These are phyloP conservation scores for Carex pumila DNA, from an alignment of 176 grass and related monocot genomes.

Conservation along the genomic window DNA sequence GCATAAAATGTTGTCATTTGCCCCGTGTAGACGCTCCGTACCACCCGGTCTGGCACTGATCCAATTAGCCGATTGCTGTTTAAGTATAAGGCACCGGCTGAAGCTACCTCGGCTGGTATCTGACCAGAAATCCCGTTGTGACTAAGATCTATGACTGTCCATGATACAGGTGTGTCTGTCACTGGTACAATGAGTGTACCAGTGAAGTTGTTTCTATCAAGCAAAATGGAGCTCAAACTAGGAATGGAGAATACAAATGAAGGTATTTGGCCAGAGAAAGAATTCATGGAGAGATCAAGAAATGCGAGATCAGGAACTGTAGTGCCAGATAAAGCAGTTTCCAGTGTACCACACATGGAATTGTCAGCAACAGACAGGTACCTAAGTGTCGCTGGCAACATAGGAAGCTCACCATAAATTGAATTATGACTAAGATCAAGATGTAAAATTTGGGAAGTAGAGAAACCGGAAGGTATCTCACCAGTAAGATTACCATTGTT, in stretches of 20 bases:
- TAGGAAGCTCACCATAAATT: constrained; percentile 35
- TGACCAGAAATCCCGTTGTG: constrained; percentile 58
- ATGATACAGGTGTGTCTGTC: neutral
- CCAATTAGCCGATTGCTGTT: constrained; percentile 76
- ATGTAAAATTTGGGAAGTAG: constrained; percentile 45
- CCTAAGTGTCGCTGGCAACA: constrained; percentile 35
- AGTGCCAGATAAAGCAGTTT: constrained; percentile 22
- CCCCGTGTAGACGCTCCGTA: constrained; percentile 36
- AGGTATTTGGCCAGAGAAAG: constrained; percentile 49
- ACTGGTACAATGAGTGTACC: constrained; percentile 31
- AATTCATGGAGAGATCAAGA: constrained; percentile 67
- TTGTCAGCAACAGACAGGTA: constrained; percentile 60
- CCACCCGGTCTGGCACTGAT: constrained; percentile 40
- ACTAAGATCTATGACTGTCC: constrained; percentile 68
- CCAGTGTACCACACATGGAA: constrained; percentile 45
- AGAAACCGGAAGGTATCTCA: constrained; percentile 31
- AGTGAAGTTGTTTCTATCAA: constrained; percentile 70
- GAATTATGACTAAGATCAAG: constrained; percentile 58
- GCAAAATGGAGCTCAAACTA: constrained; percentile 44
- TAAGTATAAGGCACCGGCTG: constrained; percentile 46
- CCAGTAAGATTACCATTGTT: constrained; percentile 58
- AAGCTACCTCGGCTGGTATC: constrained; percentile 52
- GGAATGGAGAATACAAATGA: constrained; percentile 46
- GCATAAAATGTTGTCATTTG: constrained; percentile 78
- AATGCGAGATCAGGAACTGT: constrained; percentile 36